Evolutionary conservation across 139 green algal species (phyloP).

Genomic region (Yamagishiella unicocca): DNA sequence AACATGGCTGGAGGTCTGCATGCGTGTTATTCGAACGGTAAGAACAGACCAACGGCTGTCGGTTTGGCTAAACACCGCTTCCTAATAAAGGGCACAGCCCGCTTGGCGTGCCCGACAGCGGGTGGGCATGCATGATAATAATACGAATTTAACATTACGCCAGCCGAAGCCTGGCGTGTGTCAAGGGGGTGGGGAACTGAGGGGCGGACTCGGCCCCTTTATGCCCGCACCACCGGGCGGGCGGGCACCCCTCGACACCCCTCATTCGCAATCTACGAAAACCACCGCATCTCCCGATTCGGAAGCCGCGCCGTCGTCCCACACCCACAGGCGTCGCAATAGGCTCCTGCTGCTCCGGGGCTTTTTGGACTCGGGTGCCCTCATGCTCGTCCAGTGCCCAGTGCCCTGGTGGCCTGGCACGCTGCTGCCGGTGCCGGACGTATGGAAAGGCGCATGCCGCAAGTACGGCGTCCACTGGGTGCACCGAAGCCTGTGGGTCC

Average conservation of each 20-base stretch:
- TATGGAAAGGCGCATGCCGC: neutral
- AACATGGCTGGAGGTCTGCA: neutral
- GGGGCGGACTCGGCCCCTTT: too few relatives aligned
- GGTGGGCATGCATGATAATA: neutral
- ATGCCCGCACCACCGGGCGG: too few relatives aligned
- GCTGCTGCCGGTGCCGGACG: neutral
- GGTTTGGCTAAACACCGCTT: neutral
- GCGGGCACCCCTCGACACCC: too few relatives aligned
- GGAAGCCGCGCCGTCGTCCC: neutral
- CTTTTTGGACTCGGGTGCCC: neutral
- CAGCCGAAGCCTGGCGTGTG: neutral
- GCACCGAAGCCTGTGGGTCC: neutral
- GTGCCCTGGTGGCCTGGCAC: neutral
- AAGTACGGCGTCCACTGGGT: neutral
- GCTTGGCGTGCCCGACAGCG: too few relatives aligned
- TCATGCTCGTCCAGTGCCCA: neutral
- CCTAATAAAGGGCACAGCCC: too few relatives aligned
- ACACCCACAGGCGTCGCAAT: neutral
- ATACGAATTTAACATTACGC: neutral
- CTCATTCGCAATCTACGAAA: neutral
- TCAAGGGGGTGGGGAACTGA: neutral
- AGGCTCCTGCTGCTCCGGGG: neutral
- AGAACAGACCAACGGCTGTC: neutral
- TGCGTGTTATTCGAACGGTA: neutral
- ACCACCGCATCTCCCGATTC: neutral